Percentiles rank a stretch among this genome's conserved stretches.
phyloP scores from a whole-genome alignment of 2,329 filamentous ascomycete species.

The Pseudogymnoascus sp. region DNA sequence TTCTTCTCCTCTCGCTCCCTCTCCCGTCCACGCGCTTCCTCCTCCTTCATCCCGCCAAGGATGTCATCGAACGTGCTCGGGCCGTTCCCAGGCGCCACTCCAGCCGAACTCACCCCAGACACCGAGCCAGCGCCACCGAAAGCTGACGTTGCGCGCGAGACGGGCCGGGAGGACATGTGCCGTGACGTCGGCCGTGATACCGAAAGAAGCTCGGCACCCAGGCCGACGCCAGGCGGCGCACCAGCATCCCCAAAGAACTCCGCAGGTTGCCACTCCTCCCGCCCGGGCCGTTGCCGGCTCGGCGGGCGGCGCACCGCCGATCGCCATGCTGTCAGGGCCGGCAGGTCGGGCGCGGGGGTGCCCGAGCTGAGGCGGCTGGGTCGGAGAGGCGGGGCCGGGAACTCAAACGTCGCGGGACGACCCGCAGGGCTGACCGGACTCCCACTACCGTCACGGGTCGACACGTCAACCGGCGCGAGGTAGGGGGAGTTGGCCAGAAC shows the following conservation, averaged over 20 bases:
- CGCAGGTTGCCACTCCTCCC: neutral
- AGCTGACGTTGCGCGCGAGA: neutral
- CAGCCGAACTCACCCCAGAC: neutral
- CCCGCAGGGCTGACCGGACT: neutral
- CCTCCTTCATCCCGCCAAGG: conserved; percentile 31
- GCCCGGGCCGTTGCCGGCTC: neutral
- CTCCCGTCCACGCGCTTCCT: conserved; percentile 35
- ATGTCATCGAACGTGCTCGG: conserved; percentile 43
- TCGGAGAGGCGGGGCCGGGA: neutral
- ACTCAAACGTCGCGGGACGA: neutral
- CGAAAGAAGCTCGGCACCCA: neutral
- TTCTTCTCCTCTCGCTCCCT: conserved; percentile 27
- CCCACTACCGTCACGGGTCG: neutral
- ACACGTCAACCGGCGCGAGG: neutral
- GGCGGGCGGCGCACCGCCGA: neutral
- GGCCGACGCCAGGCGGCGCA: neutral
- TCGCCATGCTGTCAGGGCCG: neutral
- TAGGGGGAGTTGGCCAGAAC: neutral
- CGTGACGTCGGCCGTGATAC: neutral
- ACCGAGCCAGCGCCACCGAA: neutral
- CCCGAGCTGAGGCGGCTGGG: neutral
- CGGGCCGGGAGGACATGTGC: neutral
- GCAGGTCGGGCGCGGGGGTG: neutral
- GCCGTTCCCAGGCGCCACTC: neutral
- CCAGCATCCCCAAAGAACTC: neutral